Evolutionary conservation across 176 grass and related monocot genomes (phyloP).

Genomic region (Triticum urartu): DNA sequence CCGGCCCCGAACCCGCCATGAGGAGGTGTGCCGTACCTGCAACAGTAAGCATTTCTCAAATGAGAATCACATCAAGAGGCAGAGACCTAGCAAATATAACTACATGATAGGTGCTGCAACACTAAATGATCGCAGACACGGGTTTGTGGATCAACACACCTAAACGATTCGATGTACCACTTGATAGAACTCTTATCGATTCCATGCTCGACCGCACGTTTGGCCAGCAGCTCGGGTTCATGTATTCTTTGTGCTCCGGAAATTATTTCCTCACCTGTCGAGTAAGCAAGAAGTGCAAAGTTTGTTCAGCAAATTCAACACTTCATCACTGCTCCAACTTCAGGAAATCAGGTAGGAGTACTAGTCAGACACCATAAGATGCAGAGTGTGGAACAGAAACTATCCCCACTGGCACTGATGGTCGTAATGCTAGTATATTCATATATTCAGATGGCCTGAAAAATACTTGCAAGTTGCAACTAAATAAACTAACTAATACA

Average conservation of each 20-base stretch:
- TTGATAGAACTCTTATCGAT: conserved; percentile 55
- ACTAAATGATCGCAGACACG: background rate
- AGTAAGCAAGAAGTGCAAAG: background rate
- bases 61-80: background rate
- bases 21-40: conserved; percentile 55
- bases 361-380: too few species aligned
- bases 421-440: too few species aligned
- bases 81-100: background rate
- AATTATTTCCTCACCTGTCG: conserved; percentile 77
- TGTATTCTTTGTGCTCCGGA: conserved; percentile 73
- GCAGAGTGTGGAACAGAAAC: too few species aligned
- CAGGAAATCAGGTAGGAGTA: too few species aligned
- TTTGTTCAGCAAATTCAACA: background rate
- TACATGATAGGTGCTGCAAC: background rate
- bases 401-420: too few species aligned
- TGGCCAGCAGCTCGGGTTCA: conserved; percentile 45
- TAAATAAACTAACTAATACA: too few species aligned
- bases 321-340: too few species aligned
- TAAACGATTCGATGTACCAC: conserved; percentile 66
- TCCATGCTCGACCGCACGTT: conserved; percentile 45
- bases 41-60: background rate
- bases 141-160: background rate
- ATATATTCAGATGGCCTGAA: too few species aligned
- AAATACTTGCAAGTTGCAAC: too few species aligned
- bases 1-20: conserved; percentile 78